phyloP scores from a whole-genome alignment of 306 rosid genomes.

The Rosa rugosa region DNA sequence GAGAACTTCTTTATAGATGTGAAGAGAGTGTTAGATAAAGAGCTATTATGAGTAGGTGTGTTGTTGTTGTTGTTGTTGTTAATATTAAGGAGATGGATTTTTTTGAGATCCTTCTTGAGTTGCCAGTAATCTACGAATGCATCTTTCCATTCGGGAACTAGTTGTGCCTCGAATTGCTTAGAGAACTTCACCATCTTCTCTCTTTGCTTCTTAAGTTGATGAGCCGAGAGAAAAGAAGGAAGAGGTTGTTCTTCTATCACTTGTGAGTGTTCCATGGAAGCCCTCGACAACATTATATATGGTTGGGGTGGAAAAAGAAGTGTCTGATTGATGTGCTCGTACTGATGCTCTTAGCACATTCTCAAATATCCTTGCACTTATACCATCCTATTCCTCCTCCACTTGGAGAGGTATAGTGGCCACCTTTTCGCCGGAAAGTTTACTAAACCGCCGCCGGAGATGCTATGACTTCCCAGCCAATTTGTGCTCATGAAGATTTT shows the following conservation, averaged over 20 bases:
- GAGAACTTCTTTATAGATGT: slow-evolving; percentile 57
- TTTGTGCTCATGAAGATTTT: slow-evolving; percentile 52
- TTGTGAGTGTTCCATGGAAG: slow-evolving; percentile 59
- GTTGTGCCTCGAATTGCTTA: slow-evolving; percentile 89
- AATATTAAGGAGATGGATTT: slow-evolving; percentile 48
- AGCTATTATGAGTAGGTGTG: slow-evolving; percentile 27
- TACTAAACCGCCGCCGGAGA: slow-evolving; percentile 41
- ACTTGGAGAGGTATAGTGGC: slow-evolving; percentile 48
- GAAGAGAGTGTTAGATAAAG: slow-evolving; percentile 44
- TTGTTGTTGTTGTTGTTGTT: slow-evolving; percentile 30
- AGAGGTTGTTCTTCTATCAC: slow-evolving; percentile 17
- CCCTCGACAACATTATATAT: slow-evolving; percentile 63
- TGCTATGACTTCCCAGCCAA: slow-evolving; percentile 47
- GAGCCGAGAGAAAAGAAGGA: slow-evolving; percentile 17
- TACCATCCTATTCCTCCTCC: slow-evolving; percentile 72
- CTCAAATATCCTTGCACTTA: slow-evolving; percentile 73
- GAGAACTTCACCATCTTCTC: slow-evolving; percentile 84
- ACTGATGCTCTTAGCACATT: slow-evolving; percentile 94
- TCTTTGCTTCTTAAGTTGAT: slow-evolving; percentile 6
- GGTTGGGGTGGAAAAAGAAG: slow-evolving; percentile 38
- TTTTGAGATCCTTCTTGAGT: slow-evolving; percentile 83
- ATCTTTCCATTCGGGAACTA: slow-evolving; percentile 98
- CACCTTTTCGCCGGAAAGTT: slow-evolving; percentile 49
- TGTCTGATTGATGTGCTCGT: slow-evolving; percentile 55
- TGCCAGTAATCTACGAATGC: slow-evolving; percentile 90